These are phyloP conservation scores for Lumnitzera racemosa DNA, from an alignment of 345 rosid genomes.

Conservation along the genomic window DNA sequence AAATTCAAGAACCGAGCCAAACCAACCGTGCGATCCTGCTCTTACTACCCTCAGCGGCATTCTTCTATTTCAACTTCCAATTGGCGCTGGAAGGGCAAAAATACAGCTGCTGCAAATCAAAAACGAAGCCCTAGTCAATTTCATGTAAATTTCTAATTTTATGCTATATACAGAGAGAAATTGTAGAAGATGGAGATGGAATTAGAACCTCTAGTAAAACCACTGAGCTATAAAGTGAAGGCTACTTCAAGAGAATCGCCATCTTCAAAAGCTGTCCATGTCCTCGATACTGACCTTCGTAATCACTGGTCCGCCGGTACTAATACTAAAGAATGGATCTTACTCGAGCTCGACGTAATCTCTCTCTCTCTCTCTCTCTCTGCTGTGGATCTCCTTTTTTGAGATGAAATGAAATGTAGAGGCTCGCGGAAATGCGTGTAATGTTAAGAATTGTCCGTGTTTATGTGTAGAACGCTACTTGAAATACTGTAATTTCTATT, in stretches of 20 bases:
- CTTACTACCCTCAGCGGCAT: too few species aligned
- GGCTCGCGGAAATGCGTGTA: neutral
- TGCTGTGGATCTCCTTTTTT: neutral
- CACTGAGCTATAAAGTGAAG: constrained; percentile 64
- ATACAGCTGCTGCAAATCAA: too few species aligned
- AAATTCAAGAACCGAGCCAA: too few species aligned
- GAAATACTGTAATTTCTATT: too few species aligned
- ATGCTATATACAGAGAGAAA: neutral
- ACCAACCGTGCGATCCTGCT: too few species aligned
- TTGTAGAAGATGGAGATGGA: constrained; percentile 53
- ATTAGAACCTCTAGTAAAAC: constrained; percentile 63
- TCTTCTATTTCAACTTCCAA: too few species aligned
- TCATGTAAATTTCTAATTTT: too few species aligned
- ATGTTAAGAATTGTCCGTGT: neutral
- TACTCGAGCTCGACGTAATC: constrained; percentile 73
- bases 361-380: constrained; percentile 3
- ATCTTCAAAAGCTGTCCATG: constrained; percentile 61
- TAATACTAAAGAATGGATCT: constrained; percentile 85
- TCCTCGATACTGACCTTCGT: constrained; percentile 79
- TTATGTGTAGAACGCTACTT: neutral
- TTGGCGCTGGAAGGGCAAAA: too few species aligned
- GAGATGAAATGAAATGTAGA: neutral
- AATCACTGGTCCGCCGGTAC: constrained; percentile 83
- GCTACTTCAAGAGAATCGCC: constrained; percentile 73
- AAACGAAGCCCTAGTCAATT: too few species aligned